Evolutionary conservation across 2,329 filamentous ascomycete genomes (phyloP), one percentile per base, ranked within the genome.

Genomic region (Calcarisporium arbuscula): DNA sequence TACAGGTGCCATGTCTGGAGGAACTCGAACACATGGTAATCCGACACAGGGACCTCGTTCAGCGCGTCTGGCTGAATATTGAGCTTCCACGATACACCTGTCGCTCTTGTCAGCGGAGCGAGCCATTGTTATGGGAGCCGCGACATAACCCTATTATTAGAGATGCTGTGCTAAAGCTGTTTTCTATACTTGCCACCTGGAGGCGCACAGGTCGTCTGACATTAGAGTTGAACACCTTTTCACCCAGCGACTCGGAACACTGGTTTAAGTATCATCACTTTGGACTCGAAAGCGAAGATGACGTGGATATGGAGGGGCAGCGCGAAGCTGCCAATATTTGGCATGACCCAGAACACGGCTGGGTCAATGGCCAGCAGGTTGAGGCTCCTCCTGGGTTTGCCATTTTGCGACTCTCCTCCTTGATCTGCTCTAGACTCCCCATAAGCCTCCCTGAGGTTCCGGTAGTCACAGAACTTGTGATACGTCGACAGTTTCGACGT

Each of bases 141-240:
- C 32, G 21, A n/a, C 21, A 43, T 19, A 35, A 21, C 28, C 31
- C 22, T 21, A 44, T 51, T 33, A 32, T 54, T 30, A 35, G 30
- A 9, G 18, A 29, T 12, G 42, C 34, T 14, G 44, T 54, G 26
- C 20, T 16, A 36, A 52, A 48, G 30, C 46, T 57, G 10, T 56
- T 54, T 35, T 42, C 34, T 28, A 47, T 55, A 32, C 46, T 58
- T 15, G 46, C 45, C 30, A 41, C 39, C 18, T 56, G 54, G 54
- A 32, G 44, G 20, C 41, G 44, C 29, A 39, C 38, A 29, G 39
- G 37, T 12, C 9, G 25, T 20, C 29, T 40, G 7, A 19, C 34
- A 11, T 34, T 42, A 14, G 37, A 42, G 36, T 31, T 40, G 1
- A 42, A 40, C 31, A 20, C 28, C 27, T 37, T 23, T 17, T 42